A percentile compares a stretch with the other conserved stretches of the same genome.
Conservation (phyloP, 2,329 filamentous ascomycete genomes). For the Colletotrichum tanaceti region DNA sequence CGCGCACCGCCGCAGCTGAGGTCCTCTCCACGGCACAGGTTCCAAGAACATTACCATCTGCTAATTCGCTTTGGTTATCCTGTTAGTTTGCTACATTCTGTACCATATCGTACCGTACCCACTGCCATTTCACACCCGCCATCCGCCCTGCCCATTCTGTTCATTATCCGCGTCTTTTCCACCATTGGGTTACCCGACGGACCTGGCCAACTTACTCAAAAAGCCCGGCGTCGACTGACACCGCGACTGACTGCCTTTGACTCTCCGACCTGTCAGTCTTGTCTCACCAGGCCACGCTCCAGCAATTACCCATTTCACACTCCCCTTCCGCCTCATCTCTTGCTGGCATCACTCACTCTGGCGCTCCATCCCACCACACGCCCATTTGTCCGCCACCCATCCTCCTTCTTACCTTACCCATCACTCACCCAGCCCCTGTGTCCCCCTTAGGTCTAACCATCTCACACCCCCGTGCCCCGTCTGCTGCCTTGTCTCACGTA, state of each 20-base stretch:
- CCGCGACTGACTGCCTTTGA: conserved; percentile 15
- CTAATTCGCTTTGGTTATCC: conserved; percentile 13
- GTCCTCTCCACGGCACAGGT: conserved; percentile 10
- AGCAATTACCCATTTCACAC: background rate
- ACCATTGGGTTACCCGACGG: conserved; percentile 22
- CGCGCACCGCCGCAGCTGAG: conserved; percentile 29
- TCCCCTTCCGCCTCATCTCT: conserved; percentile 23
- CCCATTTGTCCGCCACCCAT: conserved; percentile 12
- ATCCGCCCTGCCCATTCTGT: conserved; percentile 1
- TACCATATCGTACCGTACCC: conserved; percentile 4
- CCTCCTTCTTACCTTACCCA: conserved; percentile 35
- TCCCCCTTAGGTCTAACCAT: conserved; percentile 8
- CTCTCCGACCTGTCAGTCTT: conserved; percentile 8
- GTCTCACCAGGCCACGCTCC: conserved; percentile 34
- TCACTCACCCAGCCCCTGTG: conserved; percentile 19
- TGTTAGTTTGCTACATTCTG: conserved; percentile 13
- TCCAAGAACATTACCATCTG: conserved; percentile 6
- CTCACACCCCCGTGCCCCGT: conserved; percentile 34
- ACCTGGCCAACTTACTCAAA: conserved; percentile 14
- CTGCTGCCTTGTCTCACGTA: conserved; percentile 8
- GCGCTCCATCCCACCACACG: conserved; percentile 29
- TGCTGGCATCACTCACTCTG: conserved; percentile 13
- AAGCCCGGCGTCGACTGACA: conserved; percentile 22
- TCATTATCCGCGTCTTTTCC: background rate
- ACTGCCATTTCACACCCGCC: conserved; percentile 11